Evolutionary conservation across 192 early-diverging fungal species (phyloP).

Genomic region (Neocallimastix lanati): DNA sequence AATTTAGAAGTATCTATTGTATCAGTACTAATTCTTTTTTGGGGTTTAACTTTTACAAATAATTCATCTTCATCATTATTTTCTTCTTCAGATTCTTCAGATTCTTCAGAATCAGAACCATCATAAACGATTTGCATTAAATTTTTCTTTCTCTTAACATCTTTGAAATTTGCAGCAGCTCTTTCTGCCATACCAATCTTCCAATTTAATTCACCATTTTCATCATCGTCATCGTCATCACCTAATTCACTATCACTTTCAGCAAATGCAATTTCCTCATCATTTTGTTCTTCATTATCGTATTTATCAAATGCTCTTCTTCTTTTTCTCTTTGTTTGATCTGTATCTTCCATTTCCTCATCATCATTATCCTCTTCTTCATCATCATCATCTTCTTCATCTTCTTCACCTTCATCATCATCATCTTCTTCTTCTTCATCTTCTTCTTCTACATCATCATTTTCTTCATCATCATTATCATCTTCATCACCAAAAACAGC

Average conservation of each 20-base stretch:
- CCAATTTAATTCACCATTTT: slow-evolving; percentile 7
- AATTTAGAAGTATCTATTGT: slow-evolving; percentile 49
- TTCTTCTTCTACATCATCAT: slow-evolving; percentile 6
- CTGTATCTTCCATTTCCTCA: slow-evolving; percentile 8
- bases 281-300: background rate
- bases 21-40: slow-evolving; percentile 9
- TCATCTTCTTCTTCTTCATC: slow-evolving; percentile 9
- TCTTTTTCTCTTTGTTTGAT: background rate
- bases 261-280: background rate
- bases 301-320: background rate
- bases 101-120: slow-evolving; percentile 7
- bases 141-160: slow-evolving; percentile 38
- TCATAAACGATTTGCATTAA: slow-evolving; percentile 84
- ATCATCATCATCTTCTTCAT: slow-evolving; percentile 10
- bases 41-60: slow-evolving; percentile 32
- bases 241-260: background rate
- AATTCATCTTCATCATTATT: slow-evolving; percentile 26
- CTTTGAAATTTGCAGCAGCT: slow-evolving; percentile 5
- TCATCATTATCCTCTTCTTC: background rate
- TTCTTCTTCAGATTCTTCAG: slow-evolving; percentile 19
- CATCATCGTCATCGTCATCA: slow-evolving; percentile 10
- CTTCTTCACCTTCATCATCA: slow-evolving; percentile 5
- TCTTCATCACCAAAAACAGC: slow-evolving; percentile 4
- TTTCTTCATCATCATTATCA: background rate
- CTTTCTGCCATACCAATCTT: slow-evolving; percentile 1